Percentiles rank a stretch among this genome's conserved stretches.
These are phyloP conservation scores for Vigna angularis DNA, from an alignment of 306 rosid species.

Conservation along the genomic window DNA sequence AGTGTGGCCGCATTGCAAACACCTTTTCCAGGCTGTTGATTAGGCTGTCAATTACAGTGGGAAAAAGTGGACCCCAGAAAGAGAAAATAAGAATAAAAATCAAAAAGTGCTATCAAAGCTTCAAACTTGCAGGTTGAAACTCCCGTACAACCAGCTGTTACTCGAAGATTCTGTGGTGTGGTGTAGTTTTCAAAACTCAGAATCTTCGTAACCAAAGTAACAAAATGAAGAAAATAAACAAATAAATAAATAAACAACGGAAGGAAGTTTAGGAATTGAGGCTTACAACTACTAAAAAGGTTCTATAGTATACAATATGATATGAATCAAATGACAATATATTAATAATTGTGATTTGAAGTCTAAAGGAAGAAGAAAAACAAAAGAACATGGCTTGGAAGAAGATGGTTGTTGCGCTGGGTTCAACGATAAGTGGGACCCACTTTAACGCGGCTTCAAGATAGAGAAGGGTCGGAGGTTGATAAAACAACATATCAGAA, in stretches of 20 bases:
- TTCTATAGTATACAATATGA: background rate
- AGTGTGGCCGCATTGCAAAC: slow-evolving; percentile 49
- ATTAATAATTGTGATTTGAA: background rate
- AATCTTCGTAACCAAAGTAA: slow-evolving; percentile 29
- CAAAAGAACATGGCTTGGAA: slow-evolving; percentile 4
- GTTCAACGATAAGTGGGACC: slow-evolving; percentile 42
- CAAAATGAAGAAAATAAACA: background rate
- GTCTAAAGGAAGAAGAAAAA: background rate
- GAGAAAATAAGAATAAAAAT: background rate
- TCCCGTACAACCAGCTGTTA: slow-evolving; percentile 42
- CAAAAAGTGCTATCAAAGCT: slow-evolving; percentile 15
- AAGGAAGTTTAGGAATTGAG: slow-evolving; percentile 10
- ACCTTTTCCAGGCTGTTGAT: slow-evolving; percentile 63
- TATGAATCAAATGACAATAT: background rate
- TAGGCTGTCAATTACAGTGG: slow-evolving; percentile 52
- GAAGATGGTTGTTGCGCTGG: slow-evolving; percentile 40
- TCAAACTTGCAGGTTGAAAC: slow-evolving; percentile 28
- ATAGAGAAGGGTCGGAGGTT: background rate
- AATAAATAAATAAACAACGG: slow-evolving; percentile 16
- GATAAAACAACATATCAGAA: background rate
- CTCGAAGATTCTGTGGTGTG: slow-evolving; percentile 17
- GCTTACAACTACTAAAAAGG: background rate
- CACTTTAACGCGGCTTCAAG: slow-evolving; percentile 43
- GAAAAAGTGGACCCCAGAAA: slow-evolving; percentile 47
- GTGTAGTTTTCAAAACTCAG: slow-evolving; percentile 26